Base-by-base conservation (phyloP, 805 yeast species). In the Yarrowia hollandica region DNA sequence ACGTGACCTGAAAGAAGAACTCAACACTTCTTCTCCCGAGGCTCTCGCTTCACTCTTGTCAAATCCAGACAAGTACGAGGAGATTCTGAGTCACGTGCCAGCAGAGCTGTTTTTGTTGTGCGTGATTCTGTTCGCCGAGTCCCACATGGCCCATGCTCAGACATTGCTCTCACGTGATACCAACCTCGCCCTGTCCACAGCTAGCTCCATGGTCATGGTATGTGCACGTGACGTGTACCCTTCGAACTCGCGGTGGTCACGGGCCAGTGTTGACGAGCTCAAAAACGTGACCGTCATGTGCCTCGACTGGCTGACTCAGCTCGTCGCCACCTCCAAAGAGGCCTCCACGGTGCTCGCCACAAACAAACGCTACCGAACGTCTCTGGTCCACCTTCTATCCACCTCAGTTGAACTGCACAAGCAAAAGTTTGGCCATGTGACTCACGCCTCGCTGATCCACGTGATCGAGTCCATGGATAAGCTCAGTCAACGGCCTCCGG, bases 341-440 rank as follows among this genome's bases (percentile, higher is more conserved):
- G 39, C 39, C 7, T 15, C 28, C 10, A 48, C 30, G 9, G 22
- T 48, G 3, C 30, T 48, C 9, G 21, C 55, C 55, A 33, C 39
- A 22, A 31, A 48, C 22, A 48, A 48, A 11, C 55, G 55, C 15
- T 48, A 48, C 55, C 39, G 55, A 2, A 33, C 38, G 10, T 48
- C 55, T 1, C 55, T 48, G 12, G 55, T 48, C 5, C 39, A 48
- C 18, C 39, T 48, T 28, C 39, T 48, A 5, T 30, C 55, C 2
- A 33, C 39, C 7, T 31, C 35, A 4, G 39, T 48, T 5, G 39
- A 48, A 10, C 19, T 44, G 7, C 54, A 44, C 37, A 30, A 31
- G 11, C 39, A 22, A 3, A 48, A 48, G 22, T 48, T 48, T 5
- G 55, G 55, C 7, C 19, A 33, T 10, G 55, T 48, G 39, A 48